phyloP scores from a whole-genome alignment of 1,139 yeast species.

The Yamadazyma mexicana region DNA sequence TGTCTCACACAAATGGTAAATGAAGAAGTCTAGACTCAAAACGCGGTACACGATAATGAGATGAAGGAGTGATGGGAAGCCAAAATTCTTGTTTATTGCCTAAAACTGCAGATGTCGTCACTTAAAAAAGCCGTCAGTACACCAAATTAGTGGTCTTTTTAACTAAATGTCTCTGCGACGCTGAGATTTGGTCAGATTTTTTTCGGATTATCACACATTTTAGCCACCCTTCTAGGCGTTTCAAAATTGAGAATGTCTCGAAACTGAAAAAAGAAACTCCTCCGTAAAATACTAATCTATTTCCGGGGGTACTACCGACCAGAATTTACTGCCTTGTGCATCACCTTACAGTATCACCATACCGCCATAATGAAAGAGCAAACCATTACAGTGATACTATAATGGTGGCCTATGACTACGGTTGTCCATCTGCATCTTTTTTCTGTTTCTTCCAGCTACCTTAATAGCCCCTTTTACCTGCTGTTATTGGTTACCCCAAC shows the following conservation, averaged over 20 bases:
- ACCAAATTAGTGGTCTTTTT: background rate
- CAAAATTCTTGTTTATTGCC: too few relatives aligned
- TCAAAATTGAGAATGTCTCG: background rate
- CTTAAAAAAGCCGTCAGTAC: background rate
- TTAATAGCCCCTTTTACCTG: too few relatives aligned
- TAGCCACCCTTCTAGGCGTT: background rate
- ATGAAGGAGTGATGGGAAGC: background rate
- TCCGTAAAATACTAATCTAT: background rate
- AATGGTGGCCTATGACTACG: too few relatives aligned
- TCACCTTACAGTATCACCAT: too few relatives aligned
- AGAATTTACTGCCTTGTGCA: too few relatives aligned
- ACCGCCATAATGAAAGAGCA: too few relatives aligned
- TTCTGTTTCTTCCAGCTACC: too few relatives aligned
- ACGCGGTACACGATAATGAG: constrained; percentile 6
- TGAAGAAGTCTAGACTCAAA: constrained; percentile 1
- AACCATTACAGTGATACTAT: too few relatives aligned
- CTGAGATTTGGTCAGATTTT: background rate
- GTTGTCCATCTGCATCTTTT: too few relatives aligned
- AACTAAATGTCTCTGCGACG: too few relatives aligned
- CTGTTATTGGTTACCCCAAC: too few relatives aligned
- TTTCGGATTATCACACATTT: background rate
- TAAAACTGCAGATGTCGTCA: background rate
- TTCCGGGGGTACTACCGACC: too few relatives aligned
- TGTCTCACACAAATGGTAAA: background rate
- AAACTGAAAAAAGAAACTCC: background rate